Evolutionary conservation across 1,284 basidiomycete species (phyloP).

Genomic region (Schizophyllum amplum): DNA sequence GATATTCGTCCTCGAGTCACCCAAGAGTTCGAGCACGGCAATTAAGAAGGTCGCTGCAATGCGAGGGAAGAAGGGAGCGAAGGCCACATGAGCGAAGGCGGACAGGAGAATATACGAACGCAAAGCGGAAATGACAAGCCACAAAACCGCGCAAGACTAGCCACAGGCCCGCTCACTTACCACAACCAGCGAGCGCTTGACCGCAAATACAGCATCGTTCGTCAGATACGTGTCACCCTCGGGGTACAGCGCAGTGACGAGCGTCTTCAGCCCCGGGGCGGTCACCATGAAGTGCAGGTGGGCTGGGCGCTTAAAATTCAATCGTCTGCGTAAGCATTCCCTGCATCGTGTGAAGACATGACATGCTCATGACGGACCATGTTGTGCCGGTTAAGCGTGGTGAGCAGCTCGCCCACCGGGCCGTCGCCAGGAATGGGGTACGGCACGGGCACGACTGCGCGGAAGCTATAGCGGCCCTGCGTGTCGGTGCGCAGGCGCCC

Average conservation of each 20-base stretch:
- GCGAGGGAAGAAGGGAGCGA: no score
- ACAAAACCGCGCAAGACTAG: no score
- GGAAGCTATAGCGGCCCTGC: slow-evolving; percentile 66
- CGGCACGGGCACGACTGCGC: slow-evolving; percentile 69
- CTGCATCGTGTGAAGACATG: not conserved
- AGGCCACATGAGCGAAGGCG: no score
- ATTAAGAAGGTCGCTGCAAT: no score
- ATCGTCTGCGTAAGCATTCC: not conserved
- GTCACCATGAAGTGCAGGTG: slow-evolving; percentile 74
- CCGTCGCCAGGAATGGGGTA: slow-evolving; percentile 84
- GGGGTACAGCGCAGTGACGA: slow-evolving; percentile 71
- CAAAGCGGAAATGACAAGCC: no score
- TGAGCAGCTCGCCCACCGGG: slow-evolving; percentile 41
- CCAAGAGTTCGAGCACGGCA: no score
- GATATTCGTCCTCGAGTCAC: no score
- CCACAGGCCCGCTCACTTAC: slow-evolving; percentile 23
- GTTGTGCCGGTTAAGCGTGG: slow-evolving; percentile 58
- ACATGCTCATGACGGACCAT: no score
- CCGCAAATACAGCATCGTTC: slow-evolving; percentile 76
- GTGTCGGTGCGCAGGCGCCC: slow-evolving; percentile 56
- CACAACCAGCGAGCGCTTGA: slow-evolving; percentile 48
- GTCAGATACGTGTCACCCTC: slow-evolving; percentile 58
- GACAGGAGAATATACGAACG: no score
- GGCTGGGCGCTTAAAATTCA: slow-evolving; percentile 59
- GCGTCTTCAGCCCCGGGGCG: slow-evolving; percentile 59